A percentile compares a stretch with the other conserved stretches of the same genome.
phyloP scores from a whole-genome alignment of 2,329 filamentous ascomycete genomes.

The Beauveria brongniartii region DNA sequence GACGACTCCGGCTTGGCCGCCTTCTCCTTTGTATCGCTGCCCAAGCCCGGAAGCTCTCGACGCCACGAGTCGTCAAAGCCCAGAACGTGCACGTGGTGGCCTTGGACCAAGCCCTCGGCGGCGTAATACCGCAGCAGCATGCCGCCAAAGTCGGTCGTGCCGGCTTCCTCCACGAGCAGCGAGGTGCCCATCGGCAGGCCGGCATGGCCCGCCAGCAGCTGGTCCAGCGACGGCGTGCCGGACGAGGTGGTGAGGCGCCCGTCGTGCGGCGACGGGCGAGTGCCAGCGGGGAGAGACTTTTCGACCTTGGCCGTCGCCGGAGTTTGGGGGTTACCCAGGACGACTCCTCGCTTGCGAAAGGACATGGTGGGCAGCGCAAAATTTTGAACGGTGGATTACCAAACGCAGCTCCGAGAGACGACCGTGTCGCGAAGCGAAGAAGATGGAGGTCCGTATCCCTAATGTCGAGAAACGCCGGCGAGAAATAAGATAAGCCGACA shows the following conservation, averaged over 20 bases:
- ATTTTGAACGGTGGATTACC: neutral
- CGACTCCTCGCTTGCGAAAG: constrained; percentile 48
- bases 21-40: constrained; percentile 32
- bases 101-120: constrained; percentile 86
- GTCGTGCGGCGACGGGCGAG: constrained; percentile 81
- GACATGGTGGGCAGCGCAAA: constrained; percentile 36
- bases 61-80: constrained; percentile 75
- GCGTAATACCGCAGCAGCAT: constrained; percentile 81
- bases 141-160: constrained; percentile 89
- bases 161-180: constrained; percentile 76
- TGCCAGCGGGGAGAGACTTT: constrained; percentile 35
- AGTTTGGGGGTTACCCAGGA: constrained; percentile 31
- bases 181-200: constrained; percentile 77
- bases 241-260: constrained; percentile 86
- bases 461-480: neutral
- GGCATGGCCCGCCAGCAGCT: constrained; percentile 75
- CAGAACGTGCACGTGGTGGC: constrained; percentile 79
- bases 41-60: constrained; percentile 71
- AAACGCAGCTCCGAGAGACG: neutral
- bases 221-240: constrained; percentile 77
- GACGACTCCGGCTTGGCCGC: constrained; percentile 29
- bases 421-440: neutral
- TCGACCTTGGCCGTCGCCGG: constrained; percentile 21
- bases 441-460: neutral
- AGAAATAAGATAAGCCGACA: neutral